Conservation (phyloP, 208 protist genomes). For the Kentomonas sorsogonicus region DNA sequence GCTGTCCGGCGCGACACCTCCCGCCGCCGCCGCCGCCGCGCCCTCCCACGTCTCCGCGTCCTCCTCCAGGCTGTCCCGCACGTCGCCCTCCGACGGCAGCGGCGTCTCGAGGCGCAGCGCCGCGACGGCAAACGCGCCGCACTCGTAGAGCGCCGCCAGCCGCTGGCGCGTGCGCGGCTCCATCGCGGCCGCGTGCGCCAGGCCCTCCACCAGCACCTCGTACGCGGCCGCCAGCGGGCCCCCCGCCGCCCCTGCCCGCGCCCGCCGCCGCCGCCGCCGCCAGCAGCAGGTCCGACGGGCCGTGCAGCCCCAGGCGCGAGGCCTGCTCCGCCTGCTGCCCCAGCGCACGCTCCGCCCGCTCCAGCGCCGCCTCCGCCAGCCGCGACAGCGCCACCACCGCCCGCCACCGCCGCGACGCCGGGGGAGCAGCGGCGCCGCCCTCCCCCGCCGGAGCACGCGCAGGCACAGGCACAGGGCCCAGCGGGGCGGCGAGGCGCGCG, state of each 20-base stretch:
- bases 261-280: conserved; percentile 37
- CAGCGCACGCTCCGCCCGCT: conserved; percentile 49
- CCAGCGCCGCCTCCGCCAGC: conserved; percentile 43
- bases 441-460: too few relatives aligned
- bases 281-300: conserved; percentile 50
- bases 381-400: conserved; percentile 47
- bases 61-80: conserved; percentile 34
- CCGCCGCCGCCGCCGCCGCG: not conserved
- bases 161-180: conserved; percentile 25
- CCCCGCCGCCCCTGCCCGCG: too few relatives aligned
- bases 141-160: conserved; percentile 18
- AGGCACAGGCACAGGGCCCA: too few relatives aligned
- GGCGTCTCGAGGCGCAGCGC: conserved; percentile 26
- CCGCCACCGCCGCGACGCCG: conserved; percentile 14
- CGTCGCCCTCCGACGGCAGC: conserved; percentile 14
- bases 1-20: not conserved
- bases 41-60: conserved; percentile 33
- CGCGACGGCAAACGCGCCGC: conserved; percentile 39
- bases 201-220: conserved; percentile 29
- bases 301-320: conserved; percentile 42
- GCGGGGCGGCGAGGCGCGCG: conserved; percentile 24
- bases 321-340: conserved; percentile 58
- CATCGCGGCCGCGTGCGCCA: conserved; percentile 34
- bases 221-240: conserved; percentile 51
- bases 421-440: not conserved